A percentile compares a stretch with the other conserved stretches of the same genome.
Conservation (phyloP, 768 basidiomycete genomes). For the Russula earlei region DNA sequence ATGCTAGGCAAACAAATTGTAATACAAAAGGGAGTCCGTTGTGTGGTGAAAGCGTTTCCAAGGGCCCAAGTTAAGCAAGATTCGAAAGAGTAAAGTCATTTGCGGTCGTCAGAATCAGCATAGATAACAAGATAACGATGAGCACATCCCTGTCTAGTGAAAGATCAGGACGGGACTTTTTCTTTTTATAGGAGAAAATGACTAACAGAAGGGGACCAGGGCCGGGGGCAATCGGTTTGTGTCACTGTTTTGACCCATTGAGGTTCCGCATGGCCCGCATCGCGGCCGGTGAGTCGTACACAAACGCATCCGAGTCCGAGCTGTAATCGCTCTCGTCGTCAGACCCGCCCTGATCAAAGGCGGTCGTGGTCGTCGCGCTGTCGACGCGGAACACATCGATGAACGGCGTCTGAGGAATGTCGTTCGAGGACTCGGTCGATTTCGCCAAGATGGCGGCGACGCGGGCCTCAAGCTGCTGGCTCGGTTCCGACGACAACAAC, state of each 20-base stretch:
- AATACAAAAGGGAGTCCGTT: background rate
- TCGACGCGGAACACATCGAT: conserved; percentile 64
- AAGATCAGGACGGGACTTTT: too few relatives aligned
- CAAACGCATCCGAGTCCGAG: conserved; percentile 30
- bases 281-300: conserved; percentile 26
- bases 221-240: background rate
- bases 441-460: conserved; percentile 78
- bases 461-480: conserved; percentile 59
- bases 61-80: background rate
- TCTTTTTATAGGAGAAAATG: too few relatives aligned
- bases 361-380: conserved; percentile 17
- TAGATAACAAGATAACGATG: background rate
- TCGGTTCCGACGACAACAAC: conserved; percentile 37
- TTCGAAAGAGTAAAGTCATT: background rate
- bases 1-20: background rate
- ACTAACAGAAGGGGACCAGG: background rate
- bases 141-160: background rate
- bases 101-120: background rate
- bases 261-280: conserved; percentile 2
- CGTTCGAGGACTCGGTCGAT: conserved; percentile 48
- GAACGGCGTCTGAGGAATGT: conserved; percentile 72
- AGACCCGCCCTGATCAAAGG: conserved; percentile 18
- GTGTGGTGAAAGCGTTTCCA: background rate
- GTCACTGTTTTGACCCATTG: background rate
- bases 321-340: conserved; percentile 28